phyloP scores from a whole-genome alignment of 257 asterid species.

The Solanum pinnatisectum region DNA sequence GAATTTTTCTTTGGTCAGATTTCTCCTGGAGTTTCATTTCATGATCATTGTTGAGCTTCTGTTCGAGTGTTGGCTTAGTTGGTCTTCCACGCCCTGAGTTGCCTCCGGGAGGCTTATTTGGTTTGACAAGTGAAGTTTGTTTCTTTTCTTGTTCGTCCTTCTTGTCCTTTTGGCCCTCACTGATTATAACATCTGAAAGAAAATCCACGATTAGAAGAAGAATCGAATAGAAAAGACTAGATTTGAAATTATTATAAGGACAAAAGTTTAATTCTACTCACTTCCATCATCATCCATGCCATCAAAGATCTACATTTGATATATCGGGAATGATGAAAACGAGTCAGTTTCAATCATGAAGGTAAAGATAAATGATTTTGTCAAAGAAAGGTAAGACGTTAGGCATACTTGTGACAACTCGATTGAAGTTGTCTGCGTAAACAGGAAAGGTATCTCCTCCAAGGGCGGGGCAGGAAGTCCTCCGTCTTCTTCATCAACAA shows the following conservation, averaged over 20 bases:
- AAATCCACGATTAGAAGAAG: conserved; percentile 23
- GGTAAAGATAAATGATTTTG: neutral
- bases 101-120: conserved; percentile 19
- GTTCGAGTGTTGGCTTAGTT: conserved; percentile 24
- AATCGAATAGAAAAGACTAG: conserved; percentile 33
- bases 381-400: neutral
- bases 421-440: conserved; percentile 41
- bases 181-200: conserved; percentile 60
- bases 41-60: conserved; percentile 12
- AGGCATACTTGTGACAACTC: conserved; percentile 60
- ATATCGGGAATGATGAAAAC: neutral
- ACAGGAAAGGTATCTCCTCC: conserved; percentile 64
- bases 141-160: conserved; percentile 38
- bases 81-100: conserved; percentile 39
- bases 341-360: conserved; percentile 7
- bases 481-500: conserved; percentile 49
- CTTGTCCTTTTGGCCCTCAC: conserved; percentile 56
- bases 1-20: conserved; percentile 18
- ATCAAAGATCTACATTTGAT: conserved; percentile 63
- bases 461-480: conserved; percentile 90
- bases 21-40: conserved; percentile 31
- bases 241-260: conserved; percentile 10
- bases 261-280: conserved; percentile 46
- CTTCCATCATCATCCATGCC: conserved; percentile 93
- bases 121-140: conserved; percentile 17